phyloP scores from a whole-genome alignment of 305 asterid species.

The Solanum aculeatissimum region DNA sequence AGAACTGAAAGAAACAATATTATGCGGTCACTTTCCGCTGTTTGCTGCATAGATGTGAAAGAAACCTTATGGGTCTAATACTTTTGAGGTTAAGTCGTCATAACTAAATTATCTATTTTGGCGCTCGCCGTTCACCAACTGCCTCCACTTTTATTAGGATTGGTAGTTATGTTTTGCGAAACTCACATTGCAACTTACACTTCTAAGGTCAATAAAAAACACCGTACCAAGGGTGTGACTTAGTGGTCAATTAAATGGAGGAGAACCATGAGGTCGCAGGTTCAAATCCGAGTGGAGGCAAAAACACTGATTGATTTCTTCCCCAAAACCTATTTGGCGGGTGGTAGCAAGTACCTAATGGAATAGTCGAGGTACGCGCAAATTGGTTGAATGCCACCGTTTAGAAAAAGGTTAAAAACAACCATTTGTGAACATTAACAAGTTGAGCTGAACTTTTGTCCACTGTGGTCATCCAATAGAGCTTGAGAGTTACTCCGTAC shows the following conservation, averaged over 20 bases:
- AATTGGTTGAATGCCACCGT: not conserved
- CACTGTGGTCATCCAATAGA: not conserved
- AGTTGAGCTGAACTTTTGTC: not conserved
- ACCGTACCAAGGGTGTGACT: too few relatives aligned
- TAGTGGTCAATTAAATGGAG: too few relatives aligned
- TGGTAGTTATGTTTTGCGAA: not conserved
- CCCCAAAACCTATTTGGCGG: not conserved
- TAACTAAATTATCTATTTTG: not conserved
- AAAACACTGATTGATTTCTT: not conserved
- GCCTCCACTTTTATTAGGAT: not conserved
- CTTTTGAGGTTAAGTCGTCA: not conserved
- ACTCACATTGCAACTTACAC: not conserved
- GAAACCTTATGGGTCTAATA: not conserved
- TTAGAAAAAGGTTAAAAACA: not conserved
- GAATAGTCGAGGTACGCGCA: not conserved
- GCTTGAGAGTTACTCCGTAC: not conserved
- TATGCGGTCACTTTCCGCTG: not conserved
- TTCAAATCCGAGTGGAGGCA: not conserved
- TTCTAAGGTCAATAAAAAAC: not conserved
- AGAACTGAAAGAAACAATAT: not conserved
- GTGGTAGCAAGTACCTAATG: not conserved
- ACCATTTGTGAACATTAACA: not conserved
- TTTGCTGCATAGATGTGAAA: not conserved
- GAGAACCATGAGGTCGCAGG: too few relatives aligned
- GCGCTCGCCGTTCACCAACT: not conserved